A percentile compares a stretch with the other conserved stretches of the same genome.
These are phyloP conservation scores for Amphibolis antarctica DNA, from an alignment of 106 monocot genomes.

Conservation along the genomic window DNA sequence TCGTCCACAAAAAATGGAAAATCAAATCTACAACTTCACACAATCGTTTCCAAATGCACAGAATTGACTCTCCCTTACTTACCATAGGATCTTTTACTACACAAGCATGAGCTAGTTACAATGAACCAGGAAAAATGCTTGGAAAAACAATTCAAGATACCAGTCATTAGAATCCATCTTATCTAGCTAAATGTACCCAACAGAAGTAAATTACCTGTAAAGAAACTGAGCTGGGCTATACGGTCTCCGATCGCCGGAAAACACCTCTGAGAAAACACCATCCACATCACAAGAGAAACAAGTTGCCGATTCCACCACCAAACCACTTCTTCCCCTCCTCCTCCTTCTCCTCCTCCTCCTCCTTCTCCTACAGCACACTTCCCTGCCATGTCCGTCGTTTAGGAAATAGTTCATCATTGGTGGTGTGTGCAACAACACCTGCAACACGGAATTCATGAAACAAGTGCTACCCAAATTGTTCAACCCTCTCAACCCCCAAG, in stretches of 20 bases:
- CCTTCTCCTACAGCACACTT: slow-evolving; percentile 25
- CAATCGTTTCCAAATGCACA: too few species aligned
- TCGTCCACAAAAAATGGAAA: too few species aligned
- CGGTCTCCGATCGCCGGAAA: slow-evolving; percentile 38
- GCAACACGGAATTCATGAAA: slow-evolving; percentile 60
- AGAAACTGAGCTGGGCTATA: slow-evolving; percentile 60
- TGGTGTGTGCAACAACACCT: slow-evolving; percentile 47
- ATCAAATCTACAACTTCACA: too few species aligned
- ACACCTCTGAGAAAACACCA: slow-evolving; percentile 21
- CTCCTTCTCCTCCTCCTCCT: slow-evolving; percentile 26
- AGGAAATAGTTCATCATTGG: slow-evolving; percentile 41
- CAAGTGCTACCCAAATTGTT: slow-evolving; percentile 67
- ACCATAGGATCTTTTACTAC: too few species aligned
- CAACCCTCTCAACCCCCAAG: slow-evolving; percentile 42
- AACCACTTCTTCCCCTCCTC: slow-evolving; percentile 13
- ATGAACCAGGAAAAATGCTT: too few species aligned
- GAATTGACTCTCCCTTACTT: too few species aligned
- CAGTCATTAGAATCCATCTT: too few species aligned
- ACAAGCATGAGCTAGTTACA: too few species aligned
- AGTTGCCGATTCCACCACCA: slow-evolving; percentile 10
- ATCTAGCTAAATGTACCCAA: not conserved
- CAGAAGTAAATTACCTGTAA: slow-evolving; percentile 28
- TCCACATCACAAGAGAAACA: slow-evolving; percentile 45
- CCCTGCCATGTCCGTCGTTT: slow-evolving; percentile 21
- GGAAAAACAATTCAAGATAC: too few species aligned